These are phyloP conservation scores for Nidularia pulvinata DNA, from an alignment of 768 basidiomycete genomes.

Conservation along the genomic window DNA sequence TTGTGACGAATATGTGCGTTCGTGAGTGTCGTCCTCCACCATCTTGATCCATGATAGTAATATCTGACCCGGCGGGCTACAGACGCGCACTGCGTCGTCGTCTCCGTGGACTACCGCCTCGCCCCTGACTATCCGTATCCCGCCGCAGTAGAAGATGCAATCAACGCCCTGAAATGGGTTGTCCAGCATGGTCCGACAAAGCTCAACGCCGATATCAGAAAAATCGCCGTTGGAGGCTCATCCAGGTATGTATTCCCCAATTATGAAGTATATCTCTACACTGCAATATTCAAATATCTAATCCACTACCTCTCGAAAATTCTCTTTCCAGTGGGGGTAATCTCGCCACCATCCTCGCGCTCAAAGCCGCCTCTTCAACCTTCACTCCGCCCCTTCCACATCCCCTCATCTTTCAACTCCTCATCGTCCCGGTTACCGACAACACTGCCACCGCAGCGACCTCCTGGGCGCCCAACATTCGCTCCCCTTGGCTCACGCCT, in stretches of 20 bases:
- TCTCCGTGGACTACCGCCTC: constrained; percentile 72
- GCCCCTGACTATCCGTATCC: constrained; percentile 75
- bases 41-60: neutral
- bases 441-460: constrained; percentile 55
- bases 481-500: constrained; percentile 60
- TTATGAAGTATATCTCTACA: neutral
- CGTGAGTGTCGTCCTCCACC: constrained; percentile 28
- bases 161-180: constrained; percentile 70
- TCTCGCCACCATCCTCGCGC: constrained; percentile 62
- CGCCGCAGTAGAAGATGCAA: constrained; percentile 67
- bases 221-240: constrained; percentile 72
- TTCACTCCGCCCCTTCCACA: constrained; percentile 36
- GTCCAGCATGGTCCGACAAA: constrained; percentile 39
- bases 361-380: constrained; percentile 49
- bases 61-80: neutral
- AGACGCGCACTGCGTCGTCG: constrained; percentile 63
- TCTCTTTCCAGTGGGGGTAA: constrained; percentile 59
- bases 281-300: neutral
- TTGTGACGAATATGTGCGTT: constrained; percentile 60
- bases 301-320: neutral
- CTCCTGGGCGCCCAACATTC: constrained; percentile 56
- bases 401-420: constrained; percentile 57
- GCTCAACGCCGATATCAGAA: constrained; percentile 47
- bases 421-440: constrained; percentile 74
- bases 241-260: constrained; percentile 47